These are phyloP conservation scores for Podaxis sp. DNA, from an alignment of 768 basidiomycete genomes.

Conservation along the genomic window DNA sequence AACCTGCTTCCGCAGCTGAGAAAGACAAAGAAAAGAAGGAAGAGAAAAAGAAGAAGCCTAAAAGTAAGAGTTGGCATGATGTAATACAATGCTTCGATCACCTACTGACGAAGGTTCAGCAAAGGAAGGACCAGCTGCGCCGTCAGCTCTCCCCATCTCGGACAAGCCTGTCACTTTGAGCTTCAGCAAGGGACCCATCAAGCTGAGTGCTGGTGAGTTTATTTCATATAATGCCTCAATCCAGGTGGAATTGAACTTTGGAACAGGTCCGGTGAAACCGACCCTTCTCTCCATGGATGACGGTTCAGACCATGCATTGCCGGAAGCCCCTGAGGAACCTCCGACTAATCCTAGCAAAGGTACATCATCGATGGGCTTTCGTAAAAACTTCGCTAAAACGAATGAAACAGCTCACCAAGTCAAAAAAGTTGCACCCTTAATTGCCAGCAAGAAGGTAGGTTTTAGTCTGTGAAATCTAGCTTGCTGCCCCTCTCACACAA, in stretches of 20 bases:
- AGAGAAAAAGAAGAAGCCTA: slow-evolving; percentile 66
- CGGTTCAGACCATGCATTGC: slow-evolving; percentile 40
- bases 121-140: slow-evolving; percentile 39
- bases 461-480: slow-evolving; percentile 14
- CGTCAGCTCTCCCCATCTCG: slow-evolving; percentile 70
- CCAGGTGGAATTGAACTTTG: slow-evolving; percentile 3
- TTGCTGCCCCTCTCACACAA: slow-evolving; percentile 13
- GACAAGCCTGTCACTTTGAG: slow-evolving; percentile 81
- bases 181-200: slow-evolving; percentile 57
- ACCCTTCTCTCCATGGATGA: slow-evolving; percentile 63
- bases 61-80: slow-evolving; percentile 32
- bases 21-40: slow-evolving; percentile 40
- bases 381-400: neutral
- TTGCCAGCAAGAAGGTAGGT: slow-evolving; percentile 80
- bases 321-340: slow-evolving; percentile 33
- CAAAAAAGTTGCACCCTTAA: slow-evolving; percentile 79
- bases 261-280: slow-evolving; percentile 16
- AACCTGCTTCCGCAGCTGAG: slow-evolving; percentile 27
- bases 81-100: neutral
- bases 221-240: neutral
- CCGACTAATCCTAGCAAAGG: slow-evolving; percentile 50
- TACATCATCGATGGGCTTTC: slow-evolving; percentile 29
- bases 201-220: slow-evolving; percentile 29
- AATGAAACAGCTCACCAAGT: slow-evolving; percentile 29
- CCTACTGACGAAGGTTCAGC: slow-evolving; percentile 27